phyloP scores from a whole-genome alignment of 1,139 yeast genomes.

The Kodamaea derodonti region DNA sequence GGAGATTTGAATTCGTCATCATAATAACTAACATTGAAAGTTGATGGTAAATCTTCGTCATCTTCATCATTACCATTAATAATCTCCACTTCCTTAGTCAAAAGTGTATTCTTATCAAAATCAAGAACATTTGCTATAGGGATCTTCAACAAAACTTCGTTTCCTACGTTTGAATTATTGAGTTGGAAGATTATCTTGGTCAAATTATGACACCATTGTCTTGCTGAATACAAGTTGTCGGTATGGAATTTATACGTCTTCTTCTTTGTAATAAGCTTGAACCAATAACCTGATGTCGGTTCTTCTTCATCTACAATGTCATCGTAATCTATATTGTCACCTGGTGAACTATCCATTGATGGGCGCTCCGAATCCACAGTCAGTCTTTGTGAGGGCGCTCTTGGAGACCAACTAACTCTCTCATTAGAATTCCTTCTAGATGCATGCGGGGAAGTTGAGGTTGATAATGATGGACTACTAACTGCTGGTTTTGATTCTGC shows the following conservation, averaged over 20 bases:
- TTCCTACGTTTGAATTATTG: conserved; percentile 63
- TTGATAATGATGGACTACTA: neutral
- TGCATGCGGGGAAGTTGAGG: conserved; percentile 6
- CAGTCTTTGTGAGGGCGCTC: neutral
- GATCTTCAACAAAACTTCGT: conserved; percentile 71
- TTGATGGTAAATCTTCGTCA: conserved; percentile 17
- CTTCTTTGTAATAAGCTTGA: conserved; percentile 53
- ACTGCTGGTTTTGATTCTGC: conserved; percentile 8
- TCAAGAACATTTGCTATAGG: conserved; percentile 71
- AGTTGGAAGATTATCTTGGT: conserved; percentile 68
- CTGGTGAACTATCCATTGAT: conserved; percentile 2
- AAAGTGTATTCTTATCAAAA: conserved; percentile 38
- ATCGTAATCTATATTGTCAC: conserved; percentile 17
- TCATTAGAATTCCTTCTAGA: conserved; percentile 4
- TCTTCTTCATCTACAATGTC: conserved; percentile 23
- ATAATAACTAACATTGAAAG: conserved; percentile 22
- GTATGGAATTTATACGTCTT: conserved; percentile 66
- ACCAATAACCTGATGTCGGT: conserved; percentile 41
- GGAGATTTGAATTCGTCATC: conserved; percentile 7
- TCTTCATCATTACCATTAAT: conserved; percentile 8
- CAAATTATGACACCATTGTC: conserved; percentile 73
- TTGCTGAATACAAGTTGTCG: conserved; percentile 68
- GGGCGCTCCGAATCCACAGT: conserved; percentile 1
- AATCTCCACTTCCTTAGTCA: conserved; percentile 11
- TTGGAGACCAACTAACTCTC: neutral